These are phyloP conservation scores for Beauveria asiatica DNA, from an alignment of 2,329 filamentous ascomycete genomes.

Conservation along the genomic window DNA sequence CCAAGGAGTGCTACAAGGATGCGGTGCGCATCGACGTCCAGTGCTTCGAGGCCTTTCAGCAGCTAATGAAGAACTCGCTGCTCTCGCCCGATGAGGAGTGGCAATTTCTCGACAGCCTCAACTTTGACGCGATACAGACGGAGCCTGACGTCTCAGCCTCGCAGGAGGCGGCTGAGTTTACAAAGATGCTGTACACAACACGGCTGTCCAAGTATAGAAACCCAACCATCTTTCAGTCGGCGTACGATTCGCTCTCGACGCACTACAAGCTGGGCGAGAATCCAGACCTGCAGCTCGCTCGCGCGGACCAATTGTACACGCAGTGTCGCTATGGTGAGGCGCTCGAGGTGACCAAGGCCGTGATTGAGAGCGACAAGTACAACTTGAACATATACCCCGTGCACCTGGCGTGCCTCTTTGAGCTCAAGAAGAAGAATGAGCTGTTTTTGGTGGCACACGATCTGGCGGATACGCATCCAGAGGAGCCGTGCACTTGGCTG, in stretches of 20 bases:
- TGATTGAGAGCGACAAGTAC: slow-evolving; percentile 77
- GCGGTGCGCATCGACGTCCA: slow-evolving; percentile 94
- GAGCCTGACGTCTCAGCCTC: slow-evolving; percentile 56
- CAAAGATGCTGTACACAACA: slow-evolving; percentile 92
- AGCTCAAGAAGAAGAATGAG: slow-evolving; percentile 77
- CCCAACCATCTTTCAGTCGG: slow-evolving; percentile 70
- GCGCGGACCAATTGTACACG: slow-evolving; percentile 86
- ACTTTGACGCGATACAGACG: slow-evolving; percentile 76
- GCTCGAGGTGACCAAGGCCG: slow-evolving; percentile 70
- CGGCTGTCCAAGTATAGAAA: slow-evolving; percentile 92
- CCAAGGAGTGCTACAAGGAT: slow-evolving; percentile 97
- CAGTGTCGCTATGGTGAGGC: slow-evolving; percentile 90
- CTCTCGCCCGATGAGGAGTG: slow-evolving; percentile 86
- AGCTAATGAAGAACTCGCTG: slow-evolving; percentile 92
- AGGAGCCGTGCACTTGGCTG: slow-evolving; percentile 86
- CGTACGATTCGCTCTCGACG: slow-evolving; percentile 83
- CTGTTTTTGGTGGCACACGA: slow-evolving; percentile 90
- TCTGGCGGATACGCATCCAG: slow-evolving; percentile 81
- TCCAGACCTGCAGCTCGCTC: slow-evolving; percentile 80
- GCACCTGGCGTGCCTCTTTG: slow-evolving; percentile 83
- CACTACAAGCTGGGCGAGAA: slow-evolving; percentile 86
- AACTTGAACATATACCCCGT: slow-evolving; percentile 85
- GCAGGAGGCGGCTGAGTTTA: slow-evolving; percentile 88
- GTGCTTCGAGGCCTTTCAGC: slow-evolving; percentile 96
- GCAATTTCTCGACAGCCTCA: slow-evolving; percentile 76